These are phyloP conservation scores for Ophiostoma ips DNA, from an alignment of 2,329 filamentous ascomycete genomes.

Conservation along the genomic window DNA sequence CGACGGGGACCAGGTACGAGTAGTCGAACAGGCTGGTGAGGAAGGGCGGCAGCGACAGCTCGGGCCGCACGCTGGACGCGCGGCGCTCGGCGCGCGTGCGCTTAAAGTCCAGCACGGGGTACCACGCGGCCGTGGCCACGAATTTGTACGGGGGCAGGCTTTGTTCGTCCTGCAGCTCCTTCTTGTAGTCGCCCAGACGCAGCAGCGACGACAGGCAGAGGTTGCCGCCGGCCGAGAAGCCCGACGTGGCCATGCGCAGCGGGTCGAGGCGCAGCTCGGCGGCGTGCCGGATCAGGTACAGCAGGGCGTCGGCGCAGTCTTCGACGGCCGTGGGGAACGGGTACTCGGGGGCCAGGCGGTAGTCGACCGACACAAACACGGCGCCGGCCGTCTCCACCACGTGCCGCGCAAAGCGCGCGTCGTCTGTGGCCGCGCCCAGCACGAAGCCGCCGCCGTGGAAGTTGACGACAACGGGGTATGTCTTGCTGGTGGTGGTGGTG, in stretches of 20 bases:
- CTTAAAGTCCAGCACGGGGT: conserved; percentile 49
- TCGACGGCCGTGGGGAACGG: conserved; percentile 53
- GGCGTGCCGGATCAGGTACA: conserved; percentile 45
- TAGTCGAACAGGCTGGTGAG: conserved; percentile 51
- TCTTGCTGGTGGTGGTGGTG: not conserved
- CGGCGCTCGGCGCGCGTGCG: conserved; percentile 41
- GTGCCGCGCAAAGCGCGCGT: conserved; percentile 44
- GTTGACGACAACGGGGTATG: conserved; percentile 43
- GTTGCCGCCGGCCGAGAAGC: conserved; percentile 50
- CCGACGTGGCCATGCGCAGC: conserved; percentile 41
- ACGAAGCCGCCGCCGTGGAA: conserved; percentile 57
- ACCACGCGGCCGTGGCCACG: conserved; percentile 37
- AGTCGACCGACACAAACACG: conserved; percentile 50
- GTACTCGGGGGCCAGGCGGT: conserved; percentile 51
- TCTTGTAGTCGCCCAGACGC: conserved; percentile 19
- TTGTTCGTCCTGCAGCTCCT: not conserved
- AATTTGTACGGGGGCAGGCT: conserved; percentile 30
- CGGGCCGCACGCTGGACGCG: conserved; percentile 36
- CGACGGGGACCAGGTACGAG: conserved; percentile 42
- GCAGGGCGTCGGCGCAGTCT: conserved; percentile 48
- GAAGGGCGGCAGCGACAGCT: conserved; percentile 41
- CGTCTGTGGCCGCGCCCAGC: conserved; percentile 47
- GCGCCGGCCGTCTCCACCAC: conserved; percentile 35
- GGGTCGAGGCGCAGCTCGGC: conserved; percentile 44
- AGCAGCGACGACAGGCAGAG: conserved; percentile 33